Conservation (phyloP, 225 moss, liverwort and hornwort genomes). For the Straminergon stramineum region DNA sequence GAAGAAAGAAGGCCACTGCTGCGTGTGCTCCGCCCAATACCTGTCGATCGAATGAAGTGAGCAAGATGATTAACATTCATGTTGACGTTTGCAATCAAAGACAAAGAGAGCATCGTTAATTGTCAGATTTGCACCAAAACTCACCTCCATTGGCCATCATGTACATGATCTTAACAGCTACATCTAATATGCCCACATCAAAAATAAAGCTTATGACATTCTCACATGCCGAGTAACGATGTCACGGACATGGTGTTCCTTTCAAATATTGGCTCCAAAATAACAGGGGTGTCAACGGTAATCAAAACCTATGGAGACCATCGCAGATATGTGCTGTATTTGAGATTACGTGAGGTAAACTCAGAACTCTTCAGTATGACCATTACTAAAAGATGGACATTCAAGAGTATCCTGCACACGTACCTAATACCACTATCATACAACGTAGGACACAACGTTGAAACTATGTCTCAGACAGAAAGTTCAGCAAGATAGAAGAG, state of each 20-base stretch:
- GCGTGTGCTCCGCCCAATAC: slow-evolving; percentile 45
- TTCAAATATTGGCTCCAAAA: no score
- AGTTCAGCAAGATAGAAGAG: no score
- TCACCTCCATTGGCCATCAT: no score
- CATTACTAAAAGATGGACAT: neutral
- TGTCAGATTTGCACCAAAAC: neutral
- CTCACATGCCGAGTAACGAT: no score
- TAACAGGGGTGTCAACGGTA: neutral
- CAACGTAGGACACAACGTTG: neutral
- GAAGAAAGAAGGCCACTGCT: slow-evolving; percentile 47
- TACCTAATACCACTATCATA: neutral
- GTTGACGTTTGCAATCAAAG: no score
- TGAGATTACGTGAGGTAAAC: neutral
- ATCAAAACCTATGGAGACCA: neutral
- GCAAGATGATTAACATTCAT: neutral
- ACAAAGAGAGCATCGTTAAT: no score
- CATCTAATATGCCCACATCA: neutral
- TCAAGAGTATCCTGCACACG: no score
- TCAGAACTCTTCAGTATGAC: no score
- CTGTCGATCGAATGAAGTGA: neutral
- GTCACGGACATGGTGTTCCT: no score
- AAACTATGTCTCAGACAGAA: no score
- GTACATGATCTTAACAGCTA: neutral
- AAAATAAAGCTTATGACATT: no score
- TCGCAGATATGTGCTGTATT: neutral